A percentile compares a stretch with the other conserved stretches of the same genome.
Conservation (phyloP, 352 stramenopile genomes). For the Pythium rishiriense region DNA sequence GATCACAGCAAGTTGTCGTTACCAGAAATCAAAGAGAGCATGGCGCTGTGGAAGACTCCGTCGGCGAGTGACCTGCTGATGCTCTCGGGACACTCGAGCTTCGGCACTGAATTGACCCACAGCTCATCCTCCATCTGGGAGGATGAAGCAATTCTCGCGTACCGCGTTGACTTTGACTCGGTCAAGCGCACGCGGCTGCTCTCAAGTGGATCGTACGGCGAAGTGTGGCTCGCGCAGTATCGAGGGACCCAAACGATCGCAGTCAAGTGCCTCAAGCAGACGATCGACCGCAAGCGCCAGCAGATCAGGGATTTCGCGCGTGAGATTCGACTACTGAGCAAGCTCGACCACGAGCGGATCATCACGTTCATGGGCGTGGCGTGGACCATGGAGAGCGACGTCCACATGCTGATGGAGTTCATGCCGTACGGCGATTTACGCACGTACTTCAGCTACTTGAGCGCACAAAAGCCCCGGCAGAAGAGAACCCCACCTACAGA, state of each 20-base stretch:
- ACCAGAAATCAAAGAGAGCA: not conserved
- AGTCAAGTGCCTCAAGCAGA: constrained; percentile 30
- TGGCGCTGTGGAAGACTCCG: constrained; percentile 8
- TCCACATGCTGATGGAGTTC: constrained; percentile 36
- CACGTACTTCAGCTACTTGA: constrained; percentile 24
- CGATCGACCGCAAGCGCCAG: constrained; percentile 10
- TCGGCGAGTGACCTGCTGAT: constrained; percentile 8
- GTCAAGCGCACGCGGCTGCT: constrained; percentile 27
- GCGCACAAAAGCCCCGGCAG: constrained; percentile 6
- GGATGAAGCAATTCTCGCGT: constrained; percentile 56
- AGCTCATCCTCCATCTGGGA: constrained; percentile 47
- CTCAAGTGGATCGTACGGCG: constrained; percentile 26
- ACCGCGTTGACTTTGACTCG: constrained; percentile 44
- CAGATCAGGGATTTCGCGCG: constrained; percentile 23
- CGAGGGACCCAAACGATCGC: constrained; percentile 24
- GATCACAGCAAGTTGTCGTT: not conserved
- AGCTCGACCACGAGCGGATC: constrained; percentile 34
- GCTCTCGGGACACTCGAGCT: constrained; percentile 11
- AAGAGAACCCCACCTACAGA: constrained; percentile 4
- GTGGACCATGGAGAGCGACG: constrained; percentile 38
- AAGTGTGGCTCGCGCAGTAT: constrained; percentile 39
- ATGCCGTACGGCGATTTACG: constrained; percentile 38
- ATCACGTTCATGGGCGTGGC: constrained; percentile 36
- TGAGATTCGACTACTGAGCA: constrained; percentile 25
- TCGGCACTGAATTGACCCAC: not conserved